A percentile compares a stretch with the other conserved stretches of the same genome.
Evolutionary conservation across 2,329 filamentous ascomycete species (phyloP).

Genomic region (Pyrenophora graminea): DNA sequence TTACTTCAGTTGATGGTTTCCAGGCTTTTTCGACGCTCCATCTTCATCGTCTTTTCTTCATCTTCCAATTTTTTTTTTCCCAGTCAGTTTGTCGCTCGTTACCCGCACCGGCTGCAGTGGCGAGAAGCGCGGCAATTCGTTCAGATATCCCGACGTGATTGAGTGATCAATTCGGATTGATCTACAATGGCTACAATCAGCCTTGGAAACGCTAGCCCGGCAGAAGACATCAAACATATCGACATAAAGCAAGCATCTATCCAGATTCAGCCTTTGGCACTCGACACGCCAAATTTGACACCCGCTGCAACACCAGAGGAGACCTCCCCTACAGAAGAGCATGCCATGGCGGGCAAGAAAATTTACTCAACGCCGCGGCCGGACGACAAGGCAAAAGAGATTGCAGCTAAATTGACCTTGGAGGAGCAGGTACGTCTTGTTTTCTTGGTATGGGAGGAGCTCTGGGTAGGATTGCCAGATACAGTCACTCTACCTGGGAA

Average conservation of each 20-base stretch:
- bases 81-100: slow-evolving; percentile 4
- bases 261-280: slow-evolving; percentile 34
- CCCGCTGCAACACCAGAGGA: slow-evolving; percentile 37
- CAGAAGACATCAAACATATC: slow-evolving; percentile 29
- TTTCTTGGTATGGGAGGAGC: slow-evolving; percentile 8
- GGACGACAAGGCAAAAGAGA: slow-evolving; percentile 40
- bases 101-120: slow-evolving; percentile 20
- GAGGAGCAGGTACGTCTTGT: slow-evolving; percentile 46
- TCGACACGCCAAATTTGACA: slow-evolving; percentile 34
- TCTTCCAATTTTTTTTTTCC: slow-evolving; percentile 8
- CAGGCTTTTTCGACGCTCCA: slow-evolving; percentile 18
- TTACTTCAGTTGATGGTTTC: slow-evolving; percentile 29
- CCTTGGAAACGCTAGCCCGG: slow-evolving; percentile 33
- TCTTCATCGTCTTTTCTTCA: slow-evolving; percentile 7
- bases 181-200: slow-evolving; percentile 41
- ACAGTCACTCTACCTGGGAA: not conserved
- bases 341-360: slow-evolving; percentile 42
- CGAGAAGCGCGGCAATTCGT: slow-evolving; percentile 34
- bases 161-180: slow-evolving; percentile 23
- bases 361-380: slow-evolving; percentile 37
- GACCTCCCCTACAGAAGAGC: slow-evolving; percentile 27
- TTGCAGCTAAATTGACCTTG: slow-evolving; percentile 43
- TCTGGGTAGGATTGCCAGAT: slow-evolving; percentile 1
- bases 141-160: slow-evolving; percentile 27
- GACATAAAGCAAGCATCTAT: slow-evolving; percentile 42